A percentile compares a stretch with the other conserved stretches of the same genome.
phyloP scores from a whole-genome alignment of 331 rosid genomes.

The Quercus tomentella region DNA sequence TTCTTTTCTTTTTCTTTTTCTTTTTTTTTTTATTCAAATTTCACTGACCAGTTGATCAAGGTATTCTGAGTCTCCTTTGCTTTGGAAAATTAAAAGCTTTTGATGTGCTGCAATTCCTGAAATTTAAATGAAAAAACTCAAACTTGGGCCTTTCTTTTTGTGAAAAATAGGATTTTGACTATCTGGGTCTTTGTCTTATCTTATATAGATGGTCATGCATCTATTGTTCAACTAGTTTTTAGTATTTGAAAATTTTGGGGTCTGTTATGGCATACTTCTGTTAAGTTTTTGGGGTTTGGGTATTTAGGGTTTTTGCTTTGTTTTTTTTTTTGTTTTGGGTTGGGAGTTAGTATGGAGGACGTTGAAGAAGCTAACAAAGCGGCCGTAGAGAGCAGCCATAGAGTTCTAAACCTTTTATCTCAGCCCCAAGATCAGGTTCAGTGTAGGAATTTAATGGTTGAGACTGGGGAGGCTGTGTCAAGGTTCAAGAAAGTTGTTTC shows the following conservation, averaged over 20 bases:
- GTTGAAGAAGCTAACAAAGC: constrained; percentile 87
- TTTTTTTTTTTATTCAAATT: background rate
- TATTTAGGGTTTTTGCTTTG: constrained; percentile 8
- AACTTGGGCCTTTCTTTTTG: constrained; percentile 27
- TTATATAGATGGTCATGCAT: constrained; percentile 32
- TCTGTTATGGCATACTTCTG: constrained; percentile 23
- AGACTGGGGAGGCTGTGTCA: constrained; percentile 79
- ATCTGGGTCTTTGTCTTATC: constrained; percentile 28
- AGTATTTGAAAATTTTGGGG: constrained; percentile 6
- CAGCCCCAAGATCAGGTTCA: constrained; percentile 69
- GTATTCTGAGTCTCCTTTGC: constrained; percentile 24
- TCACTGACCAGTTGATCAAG: constrained; percentile 26
- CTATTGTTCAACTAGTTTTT: constrained; percentile 19
- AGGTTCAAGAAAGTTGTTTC: constrained; percentile 88
- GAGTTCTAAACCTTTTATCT: constrained; percentile 64
- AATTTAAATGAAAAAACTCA: constrained; percentile 17
- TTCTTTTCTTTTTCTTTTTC: background rate
- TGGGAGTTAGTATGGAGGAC: constrained; percentile 57
- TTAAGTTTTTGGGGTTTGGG: constrained; percentile 22
- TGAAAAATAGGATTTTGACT: constrained; percentile 40
- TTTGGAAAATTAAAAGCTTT: constrained; percentile 4
- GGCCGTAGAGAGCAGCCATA: constrained; percentile 86
- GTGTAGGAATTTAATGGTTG: constrained; percentile 53
- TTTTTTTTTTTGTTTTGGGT: constrained; percentile 1
- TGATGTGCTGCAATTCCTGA: constrained; percentile 16